A percentile compares a stretch with the other conserved stretches of the same genome.
Evolutionary conservation across 1,284 basidiomycete genomes (phyloP).

Genomic region (Leccinum pallidistipes): DNA sequence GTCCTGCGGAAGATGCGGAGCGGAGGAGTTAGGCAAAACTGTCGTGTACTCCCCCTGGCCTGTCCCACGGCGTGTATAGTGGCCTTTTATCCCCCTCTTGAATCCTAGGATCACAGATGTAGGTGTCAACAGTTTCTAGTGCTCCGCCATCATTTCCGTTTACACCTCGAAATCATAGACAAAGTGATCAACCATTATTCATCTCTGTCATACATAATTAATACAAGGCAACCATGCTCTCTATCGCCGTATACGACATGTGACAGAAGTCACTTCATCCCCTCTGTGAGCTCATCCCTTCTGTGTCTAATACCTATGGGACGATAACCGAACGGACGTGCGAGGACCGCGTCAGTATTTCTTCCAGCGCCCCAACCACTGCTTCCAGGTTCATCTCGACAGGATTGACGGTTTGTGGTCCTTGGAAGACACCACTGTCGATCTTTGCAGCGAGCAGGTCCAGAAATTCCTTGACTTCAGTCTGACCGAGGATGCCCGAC

Average conservation of each 20-base stretch:
- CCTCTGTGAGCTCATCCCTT: neutral
- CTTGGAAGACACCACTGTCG: slow-evolving; percentile 28
- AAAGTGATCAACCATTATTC: neutral
- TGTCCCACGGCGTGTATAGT: too few relatives aligned
- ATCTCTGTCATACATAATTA: neutral
- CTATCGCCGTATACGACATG: neutral
- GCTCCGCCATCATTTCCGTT: too few relatives aligned
- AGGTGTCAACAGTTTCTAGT: too few relatives aligned
- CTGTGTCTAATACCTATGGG: slow-evolving; percentile 12
- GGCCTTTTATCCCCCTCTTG: too few relatives aligned
- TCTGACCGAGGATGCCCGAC: slow-evolving; percentile 26
- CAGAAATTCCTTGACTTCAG: slow-evolving; percentile 32
- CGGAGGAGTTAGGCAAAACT: too few relatives aligned
- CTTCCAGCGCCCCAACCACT: slow-evolving; percentile 25
- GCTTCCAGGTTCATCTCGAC: slow-evolving; percentile 24
- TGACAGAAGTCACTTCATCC: neutral
- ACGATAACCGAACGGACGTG: slow-evolving; percentile 33
- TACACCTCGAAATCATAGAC: too few relatives aligned
- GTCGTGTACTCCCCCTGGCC: too few relatives aligned
- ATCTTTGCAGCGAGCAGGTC: slow-evolving; percentile 33
- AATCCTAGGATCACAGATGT: too few relatives aligned
- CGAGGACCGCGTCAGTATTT: slow-evolving; percentile 29
- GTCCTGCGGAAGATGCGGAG: too few relatives aligned
- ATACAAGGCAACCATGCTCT: neutral
- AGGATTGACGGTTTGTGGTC: slow-evolving; percentile 26